A percentile compares a stretch with the other conserved stretches of the same genome.
phyloP scores from a whole-genome alignment of 805 yeast genomes.

The Clavispora santaluciae region DNA sequence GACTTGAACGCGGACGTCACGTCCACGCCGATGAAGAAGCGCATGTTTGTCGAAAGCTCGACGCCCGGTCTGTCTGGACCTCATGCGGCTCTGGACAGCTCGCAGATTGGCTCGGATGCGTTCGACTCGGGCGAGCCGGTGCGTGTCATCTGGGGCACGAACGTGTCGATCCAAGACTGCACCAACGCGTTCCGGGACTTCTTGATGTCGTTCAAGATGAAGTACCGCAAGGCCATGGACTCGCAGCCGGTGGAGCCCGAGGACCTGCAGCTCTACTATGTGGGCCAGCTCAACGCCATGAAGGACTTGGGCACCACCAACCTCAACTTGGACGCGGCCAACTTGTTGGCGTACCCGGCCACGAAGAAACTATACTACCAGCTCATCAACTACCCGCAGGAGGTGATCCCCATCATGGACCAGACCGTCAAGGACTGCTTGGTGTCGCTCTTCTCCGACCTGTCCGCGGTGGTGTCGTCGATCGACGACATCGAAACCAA shows the following conservation, averaged over 20 bases:
- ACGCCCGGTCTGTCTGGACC: neutral
- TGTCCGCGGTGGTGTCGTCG: conserved; percentile 22
- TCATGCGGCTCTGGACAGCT: conserved; percentile 13
- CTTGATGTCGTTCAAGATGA: conserved; percentile 75
- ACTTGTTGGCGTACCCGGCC: conserved; percentile 68
- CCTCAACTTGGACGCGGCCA: conserved; percentile 77
- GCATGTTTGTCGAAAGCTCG: conserved; percentile 43
- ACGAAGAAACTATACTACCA: conserved; percentile 81
- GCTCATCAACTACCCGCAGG: conserved; percentile 90
- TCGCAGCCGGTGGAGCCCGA: conserved; percentile 38
- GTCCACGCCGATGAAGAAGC: conserved; percentile 62
- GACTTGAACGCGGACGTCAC: conserved; percentile 71
- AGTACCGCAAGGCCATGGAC: conserved; percentile 57
- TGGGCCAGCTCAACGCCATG: conserved; percentile 69
- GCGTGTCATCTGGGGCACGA: conserved; percentile 97
- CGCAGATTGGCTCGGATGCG: conserved; percentile 25
- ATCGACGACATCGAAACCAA: conserved; percentile 73
- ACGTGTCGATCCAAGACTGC: conserved; percentile 87
- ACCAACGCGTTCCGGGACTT: conserved; percentile 76
- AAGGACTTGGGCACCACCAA: conserved; percentile 74
- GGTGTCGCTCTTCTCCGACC: conserved; percentile 48
- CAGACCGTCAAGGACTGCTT: conserved; percentile 88
- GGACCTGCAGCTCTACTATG: conserved; percentile 72
- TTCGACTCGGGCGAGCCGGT: conserved; percentile 57
- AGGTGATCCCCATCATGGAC: conserved; percentile 96